Evolutionary conservation across 495 filamentous ascomycete genomes (phyloP).

Genomic region (Amorphotheca resinae): DNA sequence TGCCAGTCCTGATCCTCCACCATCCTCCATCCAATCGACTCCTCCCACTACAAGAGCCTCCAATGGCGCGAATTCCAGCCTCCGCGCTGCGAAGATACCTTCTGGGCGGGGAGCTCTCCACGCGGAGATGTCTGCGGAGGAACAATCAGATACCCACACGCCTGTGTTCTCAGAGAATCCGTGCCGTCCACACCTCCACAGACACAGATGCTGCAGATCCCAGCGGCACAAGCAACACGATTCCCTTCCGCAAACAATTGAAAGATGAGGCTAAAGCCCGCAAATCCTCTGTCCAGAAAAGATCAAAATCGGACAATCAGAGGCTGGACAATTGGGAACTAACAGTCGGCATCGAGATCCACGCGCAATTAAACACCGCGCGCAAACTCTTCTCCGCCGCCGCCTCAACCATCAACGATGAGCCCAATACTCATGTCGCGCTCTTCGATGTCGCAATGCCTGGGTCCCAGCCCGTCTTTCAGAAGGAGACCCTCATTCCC

Average conservation of each 20-base stretch:
- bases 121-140: conserved; percentile 27
- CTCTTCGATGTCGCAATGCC: conserved; percentile 84
- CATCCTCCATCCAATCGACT: conserved; percentile 4
- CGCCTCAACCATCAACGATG: conserved; percentile 51
- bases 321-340: conserved; percentile 64
- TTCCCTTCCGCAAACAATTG: conserved; percentile 60
- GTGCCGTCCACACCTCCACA: conserved; percentile 1
- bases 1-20: no score
- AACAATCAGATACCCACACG: not conserved
- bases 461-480: conserved; percentile 78
- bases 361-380: conserved; percentile 84
- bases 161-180: conserved; percentile 4
- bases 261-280: conserved; percentile 57
- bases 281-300: conserved; percentile 16
- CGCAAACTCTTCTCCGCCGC: conserved; percentile 79
- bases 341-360: conserved; percentile 92
- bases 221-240: conserved; percentile 3
- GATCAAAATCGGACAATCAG: conserved; percentile 35
- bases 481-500: conserved; percentile 71
- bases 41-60: not conserved
- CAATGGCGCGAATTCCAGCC: conserved; percentile 27
- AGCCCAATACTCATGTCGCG: conserved; percentile 75
- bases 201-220: conserved; percentile 2
- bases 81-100: conserved; percentile 34
- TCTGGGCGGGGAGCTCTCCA: conserved; percentile 29